phyloP scores from a whole-genome alignment of 768 basidiomycete species.

The Russula abietina region DNA sequence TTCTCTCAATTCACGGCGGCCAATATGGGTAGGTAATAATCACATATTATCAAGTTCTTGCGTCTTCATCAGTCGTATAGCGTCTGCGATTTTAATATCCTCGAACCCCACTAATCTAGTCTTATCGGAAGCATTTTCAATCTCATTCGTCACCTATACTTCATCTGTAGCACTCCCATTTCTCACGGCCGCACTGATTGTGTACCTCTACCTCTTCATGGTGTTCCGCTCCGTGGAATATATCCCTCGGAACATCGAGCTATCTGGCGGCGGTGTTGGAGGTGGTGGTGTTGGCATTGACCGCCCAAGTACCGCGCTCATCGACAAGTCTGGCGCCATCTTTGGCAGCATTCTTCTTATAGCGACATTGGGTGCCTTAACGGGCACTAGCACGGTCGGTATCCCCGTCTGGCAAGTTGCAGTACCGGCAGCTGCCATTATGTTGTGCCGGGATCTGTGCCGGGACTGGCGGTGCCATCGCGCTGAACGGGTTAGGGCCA shows the following conservation, averaged over 20 bases:
- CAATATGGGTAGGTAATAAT: conserved; percentile 58
- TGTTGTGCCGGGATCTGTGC: conserved; percentile 60
- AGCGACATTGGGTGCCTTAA: conserved; percentile 61
- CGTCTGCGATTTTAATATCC: conserved; percentile 58
- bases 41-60: background rate
- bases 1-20: conserved; percentile 74
- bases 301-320: conserved; percentile 54
- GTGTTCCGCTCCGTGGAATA: conserved; percentile 47
- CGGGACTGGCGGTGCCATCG: conserved; percentile 30
- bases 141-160: conserved; percentile 74
- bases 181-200: conserved; percentile 52
- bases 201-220: conserved; percentile 53
- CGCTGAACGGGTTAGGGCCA: background rate
- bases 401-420: conserved; percentile 82
- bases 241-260: conserved; percentile 44
- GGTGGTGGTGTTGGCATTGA: conserved; percentile 27
- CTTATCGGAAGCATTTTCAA: conserved; percentile 76
- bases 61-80: conserved; percentile 25
- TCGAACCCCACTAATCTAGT: conserved; percentile 95
- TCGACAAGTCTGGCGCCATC: conserved; percentile 67
- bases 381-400: conserved; percentile 69
- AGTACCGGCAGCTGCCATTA: conserved; percentile 70
- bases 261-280: conserved; percentile 32
- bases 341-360: conserved; percentile 66
- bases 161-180: conserved; percentile 82